These are phyloP conservation scores for Talaromyces sp. DNA, from an alignment of 2,329 filamentous ascomycete genomes.

Conservation along the genomic window DNA sequence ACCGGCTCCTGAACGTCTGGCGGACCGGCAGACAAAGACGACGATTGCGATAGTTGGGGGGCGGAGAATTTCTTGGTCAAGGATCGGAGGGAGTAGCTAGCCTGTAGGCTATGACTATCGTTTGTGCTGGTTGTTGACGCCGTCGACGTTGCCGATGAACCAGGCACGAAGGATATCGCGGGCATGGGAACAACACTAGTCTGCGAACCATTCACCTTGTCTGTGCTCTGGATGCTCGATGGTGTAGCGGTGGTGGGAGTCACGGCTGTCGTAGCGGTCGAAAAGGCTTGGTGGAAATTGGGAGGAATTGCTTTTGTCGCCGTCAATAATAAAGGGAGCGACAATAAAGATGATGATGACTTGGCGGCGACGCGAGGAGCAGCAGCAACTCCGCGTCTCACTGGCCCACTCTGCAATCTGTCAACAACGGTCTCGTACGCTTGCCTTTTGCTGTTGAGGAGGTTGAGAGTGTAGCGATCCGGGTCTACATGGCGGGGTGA, in stretches of 20 bases:
- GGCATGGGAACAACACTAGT: conserved; percentile 33
- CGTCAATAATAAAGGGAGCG: conserved; percentile 3
- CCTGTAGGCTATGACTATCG: background rate
- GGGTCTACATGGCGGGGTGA: conserved; percentile 18
- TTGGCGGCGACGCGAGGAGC: conserved; percentile 19
- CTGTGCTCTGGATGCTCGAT: background rate
- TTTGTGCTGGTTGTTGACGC: conserved; percentile 15
- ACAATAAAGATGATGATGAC: conserved; percentile 7
- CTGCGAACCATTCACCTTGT: conserved; percentile 3
- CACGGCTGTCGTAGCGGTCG: conserved; percentile 23
- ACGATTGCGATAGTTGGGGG: conserved; percentile 26
- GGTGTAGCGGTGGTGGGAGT: background rate
- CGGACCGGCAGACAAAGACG: conserved; percentile 5
- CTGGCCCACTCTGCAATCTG: conserved; percentile 16
- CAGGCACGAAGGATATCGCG: conserved; percentile 34
- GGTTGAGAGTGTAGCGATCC: conserved; percentile 12
- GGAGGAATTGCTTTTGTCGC: conserved; percentile 4
- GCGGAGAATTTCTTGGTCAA: conserved; percentile 22
- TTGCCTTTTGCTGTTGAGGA: conserved; percentile 13
- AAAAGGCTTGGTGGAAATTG: background rate
- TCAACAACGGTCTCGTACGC: conserved; percentile 22
- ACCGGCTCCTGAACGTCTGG: conserved; percentile 21
- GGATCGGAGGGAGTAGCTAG: conserved; percentile 13
- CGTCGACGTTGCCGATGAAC: conserved; percentile 25
- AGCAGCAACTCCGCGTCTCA: background rate